Conservation (phyloP, 495 filamentous ascomycete genomes). For the Cudoniella acicularis region DNA sequence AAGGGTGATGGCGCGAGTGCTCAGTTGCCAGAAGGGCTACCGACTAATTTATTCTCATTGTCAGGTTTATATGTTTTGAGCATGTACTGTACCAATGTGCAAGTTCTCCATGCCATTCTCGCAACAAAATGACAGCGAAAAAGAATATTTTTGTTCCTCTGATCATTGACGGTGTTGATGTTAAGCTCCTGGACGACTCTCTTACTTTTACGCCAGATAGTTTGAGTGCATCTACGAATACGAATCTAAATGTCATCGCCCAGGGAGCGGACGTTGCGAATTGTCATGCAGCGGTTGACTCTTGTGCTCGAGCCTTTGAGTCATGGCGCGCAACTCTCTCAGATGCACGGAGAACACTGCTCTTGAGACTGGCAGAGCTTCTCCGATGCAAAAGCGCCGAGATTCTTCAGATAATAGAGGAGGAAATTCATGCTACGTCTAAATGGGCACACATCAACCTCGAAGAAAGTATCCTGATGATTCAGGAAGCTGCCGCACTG, state of each 20-base stretch:
- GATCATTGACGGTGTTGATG: constrained; percentile 1
- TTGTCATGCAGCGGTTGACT: constrained; percentile 1
- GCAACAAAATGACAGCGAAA: background rate
- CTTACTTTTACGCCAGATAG: background rate
- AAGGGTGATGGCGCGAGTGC: too few relatives aligned
- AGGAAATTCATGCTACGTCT: background rate
- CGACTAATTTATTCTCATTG: too few relatives aligned
- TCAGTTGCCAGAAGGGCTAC: too few relatives aligned
- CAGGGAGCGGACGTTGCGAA: constrained; percentile 2
- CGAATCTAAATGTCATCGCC: background rate
- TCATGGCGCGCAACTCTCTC: background rate
- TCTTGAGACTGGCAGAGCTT: background rate
- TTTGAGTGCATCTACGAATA: background rate
- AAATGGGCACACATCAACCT: constrained; percentile 1
- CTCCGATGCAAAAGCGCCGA: background rate
- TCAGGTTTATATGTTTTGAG: too few relatives aligned
- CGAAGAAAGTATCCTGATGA: constrained; percentile 2
- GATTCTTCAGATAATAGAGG: background rate
- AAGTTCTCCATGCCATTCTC: background rate
- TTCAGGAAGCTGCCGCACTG: background rate
- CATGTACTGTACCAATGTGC: too few relatives aligned
- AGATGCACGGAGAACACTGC: background rate
- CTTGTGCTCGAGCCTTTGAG: background rate
- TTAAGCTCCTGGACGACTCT: background rate
- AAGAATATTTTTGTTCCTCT: constrained; percentile 2